These are phyloP conservation scores for Salicornia ramosissima DNA, from an alignment of 148 eudicot species.

Conservation along the genomic window DNA sequence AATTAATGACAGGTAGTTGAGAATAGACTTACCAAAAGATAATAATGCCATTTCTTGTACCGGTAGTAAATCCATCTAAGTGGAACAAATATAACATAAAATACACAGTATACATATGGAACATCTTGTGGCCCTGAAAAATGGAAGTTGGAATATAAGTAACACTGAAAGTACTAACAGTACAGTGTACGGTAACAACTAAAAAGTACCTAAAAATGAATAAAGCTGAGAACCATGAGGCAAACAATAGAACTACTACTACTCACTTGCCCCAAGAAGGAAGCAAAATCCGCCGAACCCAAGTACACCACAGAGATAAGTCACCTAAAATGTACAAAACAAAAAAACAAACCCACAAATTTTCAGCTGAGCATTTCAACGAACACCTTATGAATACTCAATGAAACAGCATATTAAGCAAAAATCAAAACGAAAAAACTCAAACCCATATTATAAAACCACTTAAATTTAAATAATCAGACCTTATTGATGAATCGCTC, in stretches of 20 bases:
- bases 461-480: not conserved
- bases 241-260: not conserved
- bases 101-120: constrained; percentile 76
- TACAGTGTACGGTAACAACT: too few relatives aligned
- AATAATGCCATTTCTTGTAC: constrained; percentile 96
- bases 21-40: constrained; percentile 63
- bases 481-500: constrained; percentile 92
- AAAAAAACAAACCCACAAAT: constrained; percentile 4
- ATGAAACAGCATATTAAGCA: not conserved
- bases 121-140: constrained; percentile 89
- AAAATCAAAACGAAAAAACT: not conserved
- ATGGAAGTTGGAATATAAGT: constrained; percentile 1
- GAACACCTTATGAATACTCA: constrained; percentile 16
- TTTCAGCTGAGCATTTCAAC: constrained; percentile 18
- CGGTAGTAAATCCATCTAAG: constrained; percentile 93
- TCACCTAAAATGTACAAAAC: constrained; percentile 43
- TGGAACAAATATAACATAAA: constrained; percentile 86
- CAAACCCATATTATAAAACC: constrained; percentile 13
- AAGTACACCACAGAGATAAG: constrained; percentile 77
- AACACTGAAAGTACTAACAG: not conserved
- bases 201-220: not conserved
- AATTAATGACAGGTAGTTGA: constrained; percentile 6
- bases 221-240: not conserved
- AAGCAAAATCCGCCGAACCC: constrained; percentile 98
- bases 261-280: constrained; percentile 95